Evolutionary conservation across 768 basidiomycete species (phyloP).

Genomic region (Agaricus sinodeliciosus): DNA sequence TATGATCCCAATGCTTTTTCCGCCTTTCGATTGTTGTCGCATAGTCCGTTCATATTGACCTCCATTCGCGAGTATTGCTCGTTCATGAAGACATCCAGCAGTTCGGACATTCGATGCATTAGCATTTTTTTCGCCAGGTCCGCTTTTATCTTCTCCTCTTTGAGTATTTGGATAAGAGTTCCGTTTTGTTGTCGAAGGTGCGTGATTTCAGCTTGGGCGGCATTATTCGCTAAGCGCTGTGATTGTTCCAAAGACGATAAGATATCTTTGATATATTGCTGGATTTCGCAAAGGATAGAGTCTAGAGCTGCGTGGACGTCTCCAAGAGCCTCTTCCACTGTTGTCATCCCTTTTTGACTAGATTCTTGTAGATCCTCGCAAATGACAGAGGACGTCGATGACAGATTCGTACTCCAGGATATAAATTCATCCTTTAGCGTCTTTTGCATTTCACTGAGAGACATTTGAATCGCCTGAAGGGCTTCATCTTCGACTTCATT

Average conservation of each 20-base stretch:
- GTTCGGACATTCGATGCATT: constrained; percentile 63
- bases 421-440: constrained; percentile 43
- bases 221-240: constrained; percentile 38
- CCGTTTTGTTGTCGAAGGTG: constrained; percentile 70
- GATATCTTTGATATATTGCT: constrained; percentile 51
- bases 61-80: constrained; percentile 62
- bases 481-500: constrained; percentile 51
- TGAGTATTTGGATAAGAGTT: constrained; percentile 51
- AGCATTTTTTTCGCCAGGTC: constrained; percentile 68
- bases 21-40: constrained; percentile 48
- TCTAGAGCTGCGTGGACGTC: constrained; percentile 57
- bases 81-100: constrained; percentile 65
- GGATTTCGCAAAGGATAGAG: constrained; percentile 48
- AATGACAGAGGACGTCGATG: constrained; percentile 37
- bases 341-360: constrained; percentile 37
- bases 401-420: constrained; percentile 50
- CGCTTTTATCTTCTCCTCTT: constrained; percentile 58
- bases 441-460: constrained; percentile 42
- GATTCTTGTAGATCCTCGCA: constrained; percentile 40
- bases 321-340: constrained; percentile 54
- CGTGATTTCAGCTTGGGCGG: constrained; percentile 42
- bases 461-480: constrained; percentile 36
- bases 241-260: constrained; percentile 43
- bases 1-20: constrained; percentile 45
- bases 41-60: constrained; percentile 47